A percentile compares a stretch with the other conserved stretches of the same genome.
Conservation (phyloP, 225 moss, liverwort and hornwort genomes). For the Takakia lepidozioides region DNA sequence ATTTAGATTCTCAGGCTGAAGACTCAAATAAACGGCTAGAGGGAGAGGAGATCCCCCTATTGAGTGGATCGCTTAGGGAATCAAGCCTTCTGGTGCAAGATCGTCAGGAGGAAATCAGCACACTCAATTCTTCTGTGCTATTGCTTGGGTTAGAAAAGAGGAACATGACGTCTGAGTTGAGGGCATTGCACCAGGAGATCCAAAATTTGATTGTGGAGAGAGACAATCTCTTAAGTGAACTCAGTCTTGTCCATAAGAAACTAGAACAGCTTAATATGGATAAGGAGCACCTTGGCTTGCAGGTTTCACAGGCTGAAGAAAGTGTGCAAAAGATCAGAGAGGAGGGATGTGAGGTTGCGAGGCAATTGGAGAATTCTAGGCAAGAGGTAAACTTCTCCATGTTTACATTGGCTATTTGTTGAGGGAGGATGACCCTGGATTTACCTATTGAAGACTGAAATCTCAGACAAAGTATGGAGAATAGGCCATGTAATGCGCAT, state of each 20-base stretch:
- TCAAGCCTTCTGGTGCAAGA: constrained; percentile 6
- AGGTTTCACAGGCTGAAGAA: constrained; percentile 18
- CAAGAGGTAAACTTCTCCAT: constrained; percentile 28
- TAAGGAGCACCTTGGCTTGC: constrained; percentile 3
- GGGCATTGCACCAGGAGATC: not conserved
- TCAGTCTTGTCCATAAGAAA: constrained; percentile 14
- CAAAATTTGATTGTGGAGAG: constrained; percentile 3
- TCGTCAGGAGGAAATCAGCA: constrained; percentile 5
- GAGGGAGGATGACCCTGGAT: no score
- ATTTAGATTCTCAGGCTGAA: not conserved
- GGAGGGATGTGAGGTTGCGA: constrained; percentile 25
- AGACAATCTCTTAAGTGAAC: constrained; percentile 13
- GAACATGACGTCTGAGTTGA: not conserved
- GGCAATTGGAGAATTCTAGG: constrained; percentile 33
- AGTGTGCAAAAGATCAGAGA: constrained; percentile 14
- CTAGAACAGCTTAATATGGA: constrained; percentile 10
- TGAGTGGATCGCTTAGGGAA: constrained; percentile 18
- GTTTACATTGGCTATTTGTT: not conserved
- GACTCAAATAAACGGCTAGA: constrained; percentile 3
- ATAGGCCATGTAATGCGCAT: no score
- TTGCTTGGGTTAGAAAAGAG: constrained; percentile 9
- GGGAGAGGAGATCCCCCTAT: constrained; percentile 15
- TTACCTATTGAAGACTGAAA: no score
- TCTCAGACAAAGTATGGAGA: no score
- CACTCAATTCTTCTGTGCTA: not conserved